Evolutionary conservation across 345 rosid species (phyloP).

Genomic region (Euclidium syriacum): DNA sequence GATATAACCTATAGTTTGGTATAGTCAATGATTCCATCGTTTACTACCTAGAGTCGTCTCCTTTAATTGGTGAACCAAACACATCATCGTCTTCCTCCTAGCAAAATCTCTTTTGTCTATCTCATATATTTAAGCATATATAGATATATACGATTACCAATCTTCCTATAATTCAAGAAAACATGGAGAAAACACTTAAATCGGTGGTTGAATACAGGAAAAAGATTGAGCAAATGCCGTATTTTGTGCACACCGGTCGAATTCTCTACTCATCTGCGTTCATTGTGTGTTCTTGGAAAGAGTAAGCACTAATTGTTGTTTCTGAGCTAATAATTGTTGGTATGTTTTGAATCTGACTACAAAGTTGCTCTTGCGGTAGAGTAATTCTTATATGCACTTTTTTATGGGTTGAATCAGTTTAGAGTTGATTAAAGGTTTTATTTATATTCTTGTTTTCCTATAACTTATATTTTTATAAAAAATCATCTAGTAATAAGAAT

Average conservation of each 20-base stretch:
- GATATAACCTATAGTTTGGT: background rate
- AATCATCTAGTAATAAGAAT: too few relatives aligned
- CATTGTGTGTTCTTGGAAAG: constrained; percentile 21
- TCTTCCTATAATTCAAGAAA: background rate
- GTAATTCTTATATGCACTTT: too few relatives aligned
- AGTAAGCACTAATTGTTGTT: background rate
- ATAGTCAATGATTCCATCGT: background rate
- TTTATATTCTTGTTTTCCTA: too few relatives aligned
- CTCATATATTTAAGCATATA: background rate
- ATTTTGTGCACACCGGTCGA: constrained; percentile 5
- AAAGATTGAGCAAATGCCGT: constrained; percentile 14
- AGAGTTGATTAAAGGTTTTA: too few relatives aligned
- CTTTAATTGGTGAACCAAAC: background rate
- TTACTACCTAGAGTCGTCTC: background rate
- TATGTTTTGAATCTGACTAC: too few relatives aligned
- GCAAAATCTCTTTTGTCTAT: background rate
- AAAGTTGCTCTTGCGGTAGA: too few relatives aligned
- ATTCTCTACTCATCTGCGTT: constrained; percentile 10
- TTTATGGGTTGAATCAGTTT: too few relatives aligned
- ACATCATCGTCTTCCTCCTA: background rate
- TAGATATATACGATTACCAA: background rate
- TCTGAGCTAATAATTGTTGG: background rate
- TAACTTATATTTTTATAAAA: too few relatives aligned
- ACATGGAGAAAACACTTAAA: background rate
- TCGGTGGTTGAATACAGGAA: background rate